Conservation (phyloP, 169 alveolate genomes). For the Plasmodium inui region DNA sequence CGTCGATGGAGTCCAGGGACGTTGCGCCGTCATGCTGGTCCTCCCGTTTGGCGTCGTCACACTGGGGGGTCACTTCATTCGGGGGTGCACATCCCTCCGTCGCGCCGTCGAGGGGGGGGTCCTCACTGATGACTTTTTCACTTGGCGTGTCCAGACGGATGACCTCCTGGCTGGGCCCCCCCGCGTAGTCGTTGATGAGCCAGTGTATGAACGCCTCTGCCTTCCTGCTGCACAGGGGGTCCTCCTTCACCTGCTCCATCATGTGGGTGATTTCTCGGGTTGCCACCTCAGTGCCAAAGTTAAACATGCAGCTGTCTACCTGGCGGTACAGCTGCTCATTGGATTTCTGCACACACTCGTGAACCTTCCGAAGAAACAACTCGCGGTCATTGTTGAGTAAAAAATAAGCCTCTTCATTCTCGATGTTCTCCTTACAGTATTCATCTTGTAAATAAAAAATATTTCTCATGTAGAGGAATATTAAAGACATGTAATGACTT, state of each 20-base stretch:
- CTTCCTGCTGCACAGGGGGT: conserved; percentile 19
- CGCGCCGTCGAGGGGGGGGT: neutral
- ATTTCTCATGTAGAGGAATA: conserved; percentile 51
- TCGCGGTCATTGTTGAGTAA: conserved; percentile 41
- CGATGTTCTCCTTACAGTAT: conserved; percentile 15
- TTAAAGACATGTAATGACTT: conserved; percentile 52
- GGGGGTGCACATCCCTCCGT: neutral
- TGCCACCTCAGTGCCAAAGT: conserved; percentile 1
- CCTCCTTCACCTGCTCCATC: conserved; percentile 19
- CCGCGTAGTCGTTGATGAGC: conserved; percentile 50
- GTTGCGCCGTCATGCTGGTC: neutral
- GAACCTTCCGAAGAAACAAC: conserved; percentile 29
- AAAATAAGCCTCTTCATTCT: conserved; percentile 49
- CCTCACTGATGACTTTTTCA: neutral
- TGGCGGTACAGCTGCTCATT: conserved; percentile 1
- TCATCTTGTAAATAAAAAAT: conserved; percentile 56
- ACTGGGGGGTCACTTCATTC: neutral
- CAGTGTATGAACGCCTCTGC: conserved; percentile 71
- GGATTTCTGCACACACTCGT: conserved; percentile 9
- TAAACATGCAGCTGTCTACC: conserved; percentile 46
- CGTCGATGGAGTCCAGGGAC: neutral
- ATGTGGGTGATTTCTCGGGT: conserved; percentile 6
- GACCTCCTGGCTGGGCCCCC: neutral
- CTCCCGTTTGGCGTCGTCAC: neutral
- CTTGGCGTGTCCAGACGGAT: neutral